Conservation (phyloP, 805 yeast genomes). For the Barnettozyma californica region DNA sequence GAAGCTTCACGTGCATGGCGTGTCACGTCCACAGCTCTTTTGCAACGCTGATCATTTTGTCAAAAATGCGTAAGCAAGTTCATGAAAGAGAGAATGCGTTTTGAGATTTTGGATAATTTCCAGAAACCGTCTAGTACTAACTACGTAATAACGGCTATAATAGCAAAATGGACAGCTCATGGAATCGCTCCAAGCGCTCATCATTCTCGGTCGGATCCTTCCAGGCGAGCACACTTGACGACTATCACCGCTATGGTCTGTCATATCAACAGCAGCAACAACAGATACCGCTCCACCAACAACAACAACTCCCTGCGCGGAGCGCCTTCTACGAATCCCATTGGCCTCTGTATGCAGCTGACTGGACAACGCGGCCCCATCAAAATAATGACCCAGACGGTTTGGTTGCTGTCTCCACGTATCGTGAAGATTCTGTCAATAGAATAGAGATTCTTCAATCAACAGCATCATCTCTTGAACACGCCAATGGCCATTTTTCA, state of each 20-base stretch:
- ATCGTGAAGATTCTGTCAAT: conserved; percentile 72
- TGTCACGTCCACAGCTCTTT: too few relatives aligned
- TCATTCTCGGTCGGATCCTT: conserved; percentile 2
- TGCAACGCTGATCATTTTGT: too few relatives aligned
- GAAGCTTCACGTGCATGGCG: too few relatives aligned
- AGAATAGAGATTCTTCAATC: conserved; percentile 50
- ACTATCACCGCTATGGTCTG: not conserved
- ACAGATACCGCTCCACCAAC: conserved; percentile 6
- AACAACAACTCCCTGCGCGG: conserved; percentile 23
- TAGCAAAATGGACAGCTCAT: not conserved
- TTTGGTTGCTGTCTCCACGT: conserved; percentile 64
- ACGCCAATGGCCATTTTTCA: conserved; percentile 20
- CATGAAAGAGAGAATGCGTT: too few relatives aligned
- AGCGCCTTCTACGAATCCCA: conserved; percentile 42
- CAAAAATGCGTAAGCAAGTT: too few relatives aligned
- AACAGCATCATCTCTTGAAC: conserved; percentile 19
- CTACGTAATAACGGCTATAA: too few relatives aligned
- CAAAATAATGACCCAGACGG: conserved; percentile 32
- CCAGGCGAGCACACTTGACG: not conserved
- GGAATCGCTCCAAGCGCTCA: conserved; percentile 2
- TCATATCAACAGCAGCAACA: conserved; percentile 5
- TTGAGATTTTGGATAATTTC: too few relatives aligned
- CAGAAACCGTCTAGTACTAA: too few relatives aligned
- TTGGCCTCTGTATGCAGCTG: conserved; percentile 46
- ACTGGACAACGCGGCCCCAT: conserved; percentile 40